Conservation (phyloP, 2,329 filamentous ascomycete species). For the Fusarium foetens region DNA sequence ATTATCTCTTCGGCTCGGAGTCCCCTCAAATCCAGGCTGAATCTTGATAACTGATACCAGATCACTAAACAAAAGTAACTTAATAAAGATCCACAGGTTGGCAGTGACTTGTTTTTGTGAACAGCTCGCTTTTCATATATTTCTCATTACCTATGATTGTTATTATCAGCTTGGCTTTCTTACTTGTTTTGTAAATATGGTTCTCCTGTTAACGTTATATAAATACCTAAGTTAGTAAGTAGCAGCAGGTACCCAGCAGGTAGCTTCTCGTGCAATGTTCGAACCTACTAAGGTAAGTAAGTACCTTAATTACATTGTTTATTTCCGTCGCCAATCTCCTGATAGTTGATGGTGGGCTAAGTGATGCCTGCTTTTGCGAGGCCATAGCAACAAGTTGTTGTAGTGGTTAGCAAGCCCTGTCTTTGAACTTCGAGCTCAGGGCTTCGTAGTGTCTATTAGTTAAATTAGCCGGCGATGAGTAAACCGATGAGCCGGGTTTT, state of each 20-base stretch:
- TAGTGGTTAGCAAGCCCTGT: neutral
- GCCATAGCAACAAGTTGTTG: neutral
- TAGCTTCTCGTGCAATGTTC: neutral
- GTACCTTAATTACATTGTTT: neutral
- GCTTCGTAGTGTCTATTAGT: neutral
- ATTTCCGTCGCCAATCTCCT: neutral
- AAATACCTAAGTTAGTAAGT: neutral
- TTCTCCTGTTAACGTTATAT: neutral
- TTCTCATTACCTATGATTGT: neutral
- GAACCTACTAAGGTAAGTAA: neutral
- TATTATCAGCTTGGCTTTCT: neutral
- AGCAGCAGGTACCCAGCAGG: neutral
- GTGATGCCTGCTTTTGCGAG: neutral
- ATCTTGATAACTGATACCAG: neutral
- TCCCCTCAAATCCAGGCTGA: neutral
- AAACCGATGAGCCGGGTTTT: neutral
- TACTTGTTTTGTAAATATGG: neutral
- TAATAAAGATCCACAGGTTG: neutral
- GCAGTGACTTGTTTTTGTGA: neutral
- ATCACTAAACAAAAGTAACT: neutral
- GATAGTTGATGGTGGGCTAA: neutral
- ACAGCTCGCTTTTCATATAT: too few species aligned
- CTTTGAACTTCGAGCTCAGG: neutral
- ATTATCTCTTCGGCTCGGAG: constrained; percentile 42
- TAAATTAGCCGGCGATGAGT: neutral